Conservation (phyloP, 2,329 filamentous ascomycete species). For the Ceratocystis huliohia region DNA sequence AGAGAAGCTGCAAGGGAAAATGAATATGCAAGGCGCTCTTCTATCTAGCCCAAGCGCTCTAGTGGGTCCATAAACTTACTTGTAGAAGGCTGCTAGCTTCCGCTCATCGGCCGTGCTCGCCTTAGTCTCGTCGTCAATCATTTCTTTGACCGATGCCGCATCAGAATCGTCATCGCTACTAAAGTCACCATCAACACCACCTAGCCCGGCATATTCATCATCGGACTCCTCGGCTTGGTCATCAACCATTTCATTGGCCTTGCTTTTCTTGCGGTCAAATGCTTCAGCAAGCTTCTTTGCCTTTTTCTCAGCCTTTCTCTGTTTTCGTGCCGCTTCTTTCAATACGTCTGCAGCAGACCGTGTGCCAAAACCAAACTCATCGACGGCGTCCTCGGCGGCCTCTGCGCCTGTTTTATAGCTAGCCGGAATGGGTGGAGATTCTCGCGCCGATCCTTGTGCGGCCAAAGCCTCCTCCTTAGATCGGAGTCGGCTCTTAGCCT, state of each 20-base stretch:
- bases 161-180: constrained; percentile 54
- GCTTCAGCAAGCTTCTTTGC: constrained; percentile 30
- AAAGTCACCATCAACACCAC: constrained; percentile 79
- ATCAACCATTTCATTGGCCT: constrained; percentile 74
- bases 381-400: constrained; percentile 23
- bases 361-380: constrained; percentile 30
- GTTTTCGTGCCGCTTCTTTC: constrained; percentile 48
- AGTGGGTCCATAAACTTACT: constrained; percentile 47
- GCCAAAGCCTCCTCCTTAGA: constrained; percentile 30
- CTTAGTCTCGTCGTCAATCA: constrained; percentile 61
- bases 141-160: constrained; percentile 58
- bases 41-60: no score
- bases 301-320: constrained; percentile 31
- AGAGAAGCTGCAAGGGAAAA: no score
- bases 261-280: constrained; percentile 77
- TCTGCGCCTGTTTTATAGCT: constrained; percentile 30
- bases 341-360: constrained; percentile 54
- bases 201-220: constrained; percentile 91
- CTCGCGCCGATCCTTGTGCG: constrained; percentile 28
- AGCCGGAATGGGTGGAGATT: constrained; percentile 26
- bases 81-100: constrained; percentile 73
- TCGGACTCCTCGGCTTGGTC: constrained; percentile 96
- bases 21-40: no score
- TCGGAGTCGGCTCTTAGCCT: constrained; percentile 29
- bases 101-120: constrained; percentile 54